These are phyloP conservation scores for Ceriops tagal DNA, from an alignment of 345 rosid genomes.

Conservation along the genomic window DNA sequence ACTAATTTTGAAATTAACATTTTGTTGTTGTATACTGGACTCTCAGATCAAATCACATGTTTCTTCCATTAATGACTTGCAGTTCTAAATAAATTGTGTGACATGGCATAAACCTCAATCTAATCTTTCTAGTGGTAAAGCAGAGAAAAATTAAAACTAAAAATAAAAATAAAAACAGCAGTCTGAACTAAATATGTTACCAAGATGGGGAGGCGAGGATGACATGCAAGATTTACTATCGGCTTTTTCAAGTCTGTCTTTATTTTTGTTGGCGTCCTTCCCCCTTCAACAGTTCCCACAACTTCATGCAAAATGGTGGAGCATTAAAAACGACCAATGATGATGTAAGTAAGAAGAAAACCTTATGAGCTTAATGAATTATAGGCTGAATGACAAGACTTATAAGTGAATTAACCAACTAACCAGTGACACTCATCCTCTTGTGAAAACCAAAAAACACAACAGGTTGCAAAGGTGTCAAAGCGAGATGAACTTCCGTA, in stretches of 20 bases:
- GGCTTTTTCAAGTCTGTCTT: constrained; percentile 97
- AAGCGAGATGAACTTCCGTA: constrained; percentile 90
- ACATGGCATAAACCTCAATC: too few species aligned
- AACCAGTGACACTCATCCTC: constrained; percentile 97
- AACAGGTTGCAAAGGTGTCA: constrained; percentile 92
- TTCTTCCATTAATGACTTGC: too few species aligned
- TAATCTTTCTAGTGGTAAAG: neutral
- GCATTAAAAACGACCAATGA: neutral
- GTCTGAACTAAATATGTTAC: constrained; percentile 32
- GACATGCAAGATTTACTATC: constrained; percentile 88
- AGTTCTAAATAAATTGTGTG: too few species aligned
- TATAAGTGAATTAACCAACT: constrained; percentile 10
- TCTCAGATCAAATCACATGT: too few species aligned
- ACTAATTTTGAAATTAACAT: too few species aligned
- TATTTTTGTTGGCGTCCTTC: constrained; percentile 89
- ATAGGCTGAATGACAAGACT: neutral
- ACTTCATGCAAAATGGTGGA: constrained; percentile 43
- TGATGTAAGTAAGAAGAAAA: neutral
- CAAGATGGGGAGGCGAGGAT: constrained; percentile 96
- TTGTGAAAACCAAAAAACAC: constrained; percentile 91
- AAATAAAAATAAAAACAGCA: neutral
- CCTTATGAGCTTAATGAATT: neutral
- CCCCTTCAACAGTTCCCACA: constrained; percentile 98
- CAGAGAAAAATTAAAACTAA: neutral
- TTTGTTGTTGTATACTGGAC: too few species aligned